Base-by-base conservation (phyloP, 805 yeast species). In the Metschnikowia kofuensis region DNA sequence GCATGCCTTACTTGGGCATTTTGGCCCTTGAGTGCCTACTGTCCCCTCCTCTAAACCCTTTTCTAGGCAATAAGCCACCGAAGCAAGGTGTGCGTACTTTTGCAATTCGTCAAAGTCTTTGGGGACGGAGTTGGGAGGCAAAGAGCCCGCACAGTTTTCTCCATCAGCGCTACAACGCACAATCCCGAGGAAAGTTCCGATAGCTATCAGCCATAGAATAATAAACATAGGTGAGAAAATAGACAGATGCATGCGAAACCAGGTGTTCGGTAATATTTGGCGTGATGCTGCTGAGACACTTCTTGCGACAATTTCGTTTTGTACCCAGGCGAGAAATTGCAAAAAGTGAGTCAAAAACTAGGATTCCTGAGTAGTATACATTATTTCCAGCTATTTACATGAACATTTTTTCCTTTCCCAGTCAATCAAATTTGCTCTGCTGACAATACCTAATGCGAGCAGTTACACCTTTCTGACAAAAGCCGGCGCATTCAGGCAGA, bases 21-120 rank as follows among this genome's bases (percentile, higher is more conserved):
- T 46, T 2, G 58, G 50, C 2, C 52, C 49, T 26, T 53, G 53
- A 34, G 53, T 50, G 5, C 65, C 67, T 10, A 70, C 41, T 3
- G 2, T 13, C 7, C 72, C 72, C 4, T 48, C 16, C 2, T 40
- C 31, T 28, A 71, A 52, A 2, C 74, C 75, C 12, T 54, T 47
- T 15, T 64, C 62, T 12, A 71, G 51, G 49, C 77, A 72, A 53
- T 73, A 73, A 1, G 74, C 67, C 31, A 69, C 60, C 0, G 76
- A 62, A 0, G 70, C 65, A 2, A 72, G 43, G 41, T 65, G 51
- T 21, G 77, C 72, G 53, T 61, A 70, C 16, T 68, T 60, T 13
- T 58, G 56, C 26, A 73, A 59, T 52, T 60, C 54, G 15, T 28
- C 42, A 49, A 57, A 61, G 49, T 63, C 67, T 9, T 44, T 15